Percentiles rank a stretch among this genome's conserved stretches.
These are phyloP conservation scores for Colletotrichum sp. DNA, from an alignment of 2,329 filamentous ascomycete genomes.

Conservation along the genomic window DNA sequence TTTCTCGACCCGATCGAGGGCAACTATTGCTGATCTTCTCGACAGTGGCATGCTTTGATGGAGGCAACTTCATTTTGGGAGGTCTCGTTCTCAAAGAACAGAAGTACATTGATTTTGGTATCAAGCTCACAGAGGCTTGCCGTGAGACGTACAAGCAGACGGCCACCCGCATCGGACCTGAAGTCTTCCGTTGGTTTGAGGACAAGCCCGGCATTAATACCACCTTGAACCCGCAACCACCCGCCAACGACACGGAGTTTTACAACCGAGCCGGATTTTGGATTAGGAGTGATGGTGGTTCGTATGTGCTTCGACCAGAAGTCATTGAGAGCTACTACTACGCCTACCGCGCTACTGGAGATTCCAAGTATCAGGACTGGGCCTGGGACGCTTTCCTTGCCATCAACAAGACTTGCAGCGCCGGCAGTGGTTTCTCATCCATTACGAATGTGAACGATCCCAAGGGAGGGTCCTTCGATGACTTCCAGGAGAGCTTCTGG, in stretches of 20 bases:
- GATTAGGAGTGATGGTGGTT: constrained; percentile 51
- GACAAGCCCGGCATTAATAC: constrained; percentile 36
- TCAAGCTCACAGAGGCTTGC: constrained; percentile 75
- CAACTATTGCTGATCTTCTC: constrained; percentile 37
- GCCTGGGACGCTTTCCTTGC: constrained; percentile 79
- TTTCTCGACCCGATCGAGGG: constrained; percentile 12
- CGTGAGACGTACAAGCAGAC: constrained; percentile 75
- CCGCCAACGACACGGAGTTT: constrained; percentile 57
- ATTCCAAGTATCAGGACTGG: constrained; percentile 81
- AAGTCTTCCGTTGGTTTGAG: constrained; percentile 69
- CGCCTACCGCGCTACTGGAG: constrained; percentile 79
- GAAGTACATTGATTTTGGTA: constrained; percentile 76
- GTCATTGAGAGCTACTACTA: constrained; percentile 88
- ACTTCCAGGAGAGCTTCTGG: constrained; percentile 87
- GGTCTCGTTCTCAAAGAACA: constrained; percentile 71
- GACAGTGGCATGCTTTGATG: constrained; percentile 79
- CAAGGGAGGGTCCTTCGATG: constrained; percentile 64
- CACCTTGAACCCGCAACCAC: constrained; percentile 45
- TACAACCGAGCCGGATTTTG: constrained; percentile 76
- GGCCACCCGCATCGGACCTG: constrained; percentile 77
- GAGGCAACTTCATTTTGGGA: constrained; percentile 84
- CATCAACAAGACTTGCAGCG: constrained; percentile 68
- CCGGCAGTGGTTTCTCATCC: constrained; percentile 70
- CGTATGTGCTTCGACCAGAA: constrained; percentile 78
- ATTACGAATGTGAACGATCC: constrained; percentile 69